Conservation (phyloP, 2,329 filamentous ascomycete species). For the Ophidiomyces ophidiicola region DNA sequence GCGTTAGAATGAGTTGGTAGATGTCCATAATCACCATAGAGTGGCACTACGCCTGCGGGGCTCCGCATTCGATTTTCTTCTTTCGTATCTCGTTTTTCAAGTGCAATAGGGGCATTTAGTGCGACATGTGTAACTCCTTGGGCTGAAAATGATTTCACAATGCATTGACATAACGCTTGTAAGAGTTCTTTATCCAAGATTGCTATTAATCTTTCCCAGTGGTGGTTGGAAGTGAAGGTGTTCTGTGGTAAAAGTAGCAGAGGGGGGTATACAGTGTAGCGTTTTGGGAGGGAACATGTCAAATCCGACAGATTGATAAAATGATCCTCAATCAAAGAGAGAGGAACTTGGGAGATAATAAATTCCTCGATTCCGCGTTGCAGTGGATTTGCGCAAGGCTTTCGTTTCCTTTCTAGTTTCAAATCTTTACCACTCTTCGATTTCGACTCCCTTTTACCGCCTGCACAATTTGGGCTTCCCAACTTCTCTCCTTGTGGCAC, state of each 20-base stretch:
- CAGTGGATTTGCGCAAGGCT: constrained; percentile 20
- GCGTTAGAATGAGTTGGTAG: constrained; percentile 8
- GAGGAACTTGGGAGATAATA: constrained; percentile 18
- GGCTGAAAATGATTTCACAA: constrained; percentile 30
- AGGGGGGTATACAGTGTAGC: constrained; percentile 46
- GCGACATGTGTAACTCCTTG: constrained; percentile 44
- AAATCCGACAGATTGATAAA: constrained; percentile 8
- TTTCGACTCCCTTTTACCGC: not conserved
- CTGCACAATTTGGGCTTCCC: not conserved
- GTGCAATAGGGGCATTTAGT: constrained; percentile 45
- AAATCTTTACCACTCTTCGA: not conserved
- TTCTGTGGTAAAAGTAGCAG: constrained; percentile 45
- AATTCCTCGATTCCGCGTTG: constrained; percentile 25
- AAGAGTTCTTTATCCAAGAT: constrained; percentile 19
- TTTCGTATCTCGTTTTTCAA: constrained; percentile 20
- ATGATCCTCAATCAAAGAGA: constrained; percentile 14
- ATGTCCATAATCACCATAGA: constrained; percentile 65
- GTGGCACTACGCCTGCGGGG: constrained; percentile 55
- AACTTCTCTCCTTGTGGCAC: too few species aligned
- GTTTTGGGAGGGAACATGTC: constrained; percentile 25
- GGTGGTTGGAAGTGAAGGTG: constrained; percentile 28
- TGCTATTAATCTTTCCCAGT: constrained; percentile 23
- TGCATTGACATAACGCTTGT: constrained; percentile 31
- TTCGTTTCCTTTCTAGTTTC: not conserved
- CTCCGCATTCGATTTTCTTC: constrained; percentile 59